Evolutionary conservation across 2,329 filamentous ascomycete species (phyloP), one percentile per base, ranked within the genome.

Genomic region (Diaporthe helianthi): DNA sequence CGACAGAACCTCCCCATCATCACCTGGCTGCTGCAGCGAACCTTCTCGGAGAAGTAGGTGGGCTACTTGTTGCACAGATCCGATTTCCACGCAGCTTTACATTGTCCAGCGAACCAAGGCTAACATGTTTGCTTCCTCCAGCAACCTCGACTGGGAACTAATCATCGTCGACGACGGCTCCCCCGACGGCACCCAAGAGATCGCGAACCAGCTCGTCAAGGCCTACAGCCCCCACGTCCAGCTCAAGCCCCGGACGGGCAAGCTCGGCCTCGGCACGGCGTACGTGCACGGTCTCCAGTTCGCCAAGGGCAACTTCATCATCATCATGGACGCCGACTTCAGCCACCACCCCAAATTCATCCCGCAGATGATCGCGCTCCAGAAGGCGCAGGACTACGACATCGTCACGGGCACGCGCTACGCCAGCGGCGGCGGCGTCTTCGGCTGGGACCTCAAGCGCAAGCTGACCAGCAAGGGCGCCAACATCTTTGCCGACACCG

Each of bases 301-400:
- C 79, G 92, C 87, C 29, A 94, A 90, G 26, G 96, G 96, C 76
- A 98, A 97, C 87, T 98, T 90, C 78, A 93, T 99, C 79, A 93
- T 99, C 85, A 99, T 99, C 87, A 99, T 99, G 96, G 96, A 99
- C 85, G 96, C 97, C 82, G 96, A 99, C 83, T 99, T 99, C 87
- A 93, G 90, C 76, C 96, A 99, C 84, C 96, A 99, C 86, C 96
- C 96, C 78, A 99, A 98, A 84, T 99, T 98, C 88, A 97, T 99
- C 82, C 90, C 94, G 66, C 86, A 91, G 78, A 98, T 99, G 93
- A 93, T 99, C 76, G 87, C 87, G 70, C 87, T 90, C 74, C 96
- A 98, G 82, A 87, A 89, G 80, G 80, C 79, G 71, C 90, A 85
- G 73, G 89, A 93, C 84, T 97, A 93, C 84, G 96, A 99, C 78